phyloP scores from a whole-genome alignment of 1,284 basidiomycete species.

The Leccinum pachyderme region DNA sequence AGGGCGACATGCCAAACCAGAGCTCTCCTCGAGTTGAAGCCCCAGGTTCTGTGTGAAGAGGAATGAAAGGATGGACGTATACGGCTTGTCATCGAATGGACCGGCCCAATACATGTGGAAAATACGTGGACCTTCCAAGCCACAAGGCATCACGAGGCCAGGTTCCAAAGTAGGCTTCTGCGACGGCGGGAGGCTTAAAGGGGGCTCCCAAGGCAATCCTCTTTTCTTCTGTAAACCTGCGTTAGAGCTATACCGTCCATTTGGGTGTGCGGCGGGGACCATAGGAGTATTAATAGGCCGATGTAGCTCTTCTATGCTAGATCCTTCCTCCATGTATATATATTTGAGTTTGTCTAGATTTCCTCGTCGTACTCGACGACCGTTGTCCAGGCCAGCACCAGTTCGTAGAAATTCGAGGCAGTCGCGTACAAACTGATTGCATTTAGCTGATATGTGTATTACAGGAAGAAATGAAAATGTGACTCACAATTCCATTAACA shows the following conservation, averaged over 20 bases:
- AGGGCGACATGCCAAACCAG: slow-evolving; percentile 51
- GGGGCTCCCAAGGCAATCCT: slow-evolving; percentile 40
- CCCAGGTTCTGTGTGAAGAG: slow-evolving; percentile 73
- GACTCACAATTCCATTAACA: slow-evolving; percentile 64
- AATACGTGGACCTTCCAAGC: slow-evolving; percentile 58
- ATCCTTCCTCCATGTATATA: slow-evolving; percentile 53
- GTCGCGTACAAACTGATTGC: slow-evolving; percentile 64
- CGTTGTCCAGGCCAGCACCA: slow-evolving; percentile 64
- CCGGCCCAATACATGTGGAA: slow-evolving; percentile 83
- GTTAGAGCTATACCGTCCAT: slow-evolving; percentile 24
- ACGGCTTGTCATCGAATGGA: slow-evolving; percentile 75
- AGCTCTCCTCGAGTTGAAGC: slow-evolving; percentile 44
- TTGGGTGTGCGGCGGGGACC: slow-evolving; percentile 14
- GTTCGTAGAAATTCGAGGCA: slow-evolving; percentile 69
- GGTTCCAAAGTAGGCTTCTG: slow-evolving; percentile 34
- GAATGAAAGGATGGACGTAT: slow-evolving; percentile 69
- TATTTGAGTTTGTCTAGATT: slow-evolving; percentile 60
- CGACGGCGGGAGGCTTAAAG: slow-evolving; percentile 33
- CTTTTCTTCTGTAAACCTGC: slow-evolving; percentile 38
- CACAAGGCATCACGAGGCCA: slow-evolving; percentile 45
- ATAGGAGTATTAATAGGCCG: slow-evolving; percentile 15
- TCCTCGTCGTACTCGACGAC: slow-evolving; percentile 54
- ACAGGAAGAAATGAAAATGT: slow-evolving; percentile 1
- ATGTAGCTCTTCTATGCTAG: slow-evolving; percentile 17
- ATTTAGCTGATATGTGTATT: slow-evolving; percentile 13